A percentile compares a stretch with the other conserved stretches of the same genome.
Evolutionary conservation across 164 flowering plant species (phyloP).

Genomic region (Sedum album): DNA sequence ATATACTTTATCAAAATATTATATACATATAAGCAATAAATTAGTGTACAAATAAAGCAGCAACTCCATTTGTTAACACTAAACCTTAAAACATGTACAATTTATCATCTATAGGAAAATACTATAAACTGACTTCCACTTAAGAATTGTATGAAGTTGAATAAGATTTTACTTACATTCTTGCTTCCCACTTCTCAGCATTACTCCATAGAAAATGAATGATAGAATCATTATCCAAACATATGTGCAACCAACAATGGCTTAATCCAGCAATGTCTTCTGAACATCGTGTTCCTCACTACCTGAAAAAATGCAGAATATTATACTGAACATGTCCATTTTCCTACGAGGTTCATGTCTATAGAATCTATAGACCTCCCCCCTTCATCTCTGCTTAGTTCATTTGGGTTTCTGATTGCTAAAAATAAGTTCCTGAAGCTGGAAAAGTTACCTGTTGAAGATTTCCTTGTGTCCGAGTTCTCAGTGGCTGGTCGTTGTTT

Average conservation of each 20-base stretch:
- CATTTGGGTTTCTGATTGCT: background rate
- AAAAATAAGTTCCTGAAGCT: background rate
- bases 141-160: too few species aligned
- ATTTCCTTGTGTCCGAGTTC: background rate
- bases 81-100: too few species aligned
- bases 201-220: background rate
- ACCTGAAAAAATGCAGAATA: background rate
- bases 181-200: background rate
- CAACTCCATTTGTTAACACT: too few species aligned
- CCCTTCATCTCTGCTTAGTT: background rate
- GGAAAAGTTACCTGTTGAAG: background rate
- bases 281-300: slow-evolving; percentile 5
- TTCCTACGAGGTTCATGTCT: background rate
- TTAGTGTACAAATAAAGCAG: too few species aligned
- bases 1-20: too few species aligned
- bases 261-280: background rate
- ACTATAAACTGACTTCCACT: too few species aligned
- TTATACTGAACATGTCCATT: background rate
- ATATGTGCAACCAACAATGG: background rate
- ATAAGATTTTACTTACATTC: too few species aligned
- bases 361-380: background rate
- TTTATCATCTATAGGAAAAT: too few species aligned
- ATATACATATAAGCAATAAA: too few species aligned
- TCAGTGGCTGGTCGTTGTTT: background rate
- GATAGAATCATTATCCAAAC: too few species aligned